These are phyloP conservation scores for Thamnidium elegans DNA, from an alignment of 192 early-diverging fungal genomes.

Conservation along the genomic window DNA sequence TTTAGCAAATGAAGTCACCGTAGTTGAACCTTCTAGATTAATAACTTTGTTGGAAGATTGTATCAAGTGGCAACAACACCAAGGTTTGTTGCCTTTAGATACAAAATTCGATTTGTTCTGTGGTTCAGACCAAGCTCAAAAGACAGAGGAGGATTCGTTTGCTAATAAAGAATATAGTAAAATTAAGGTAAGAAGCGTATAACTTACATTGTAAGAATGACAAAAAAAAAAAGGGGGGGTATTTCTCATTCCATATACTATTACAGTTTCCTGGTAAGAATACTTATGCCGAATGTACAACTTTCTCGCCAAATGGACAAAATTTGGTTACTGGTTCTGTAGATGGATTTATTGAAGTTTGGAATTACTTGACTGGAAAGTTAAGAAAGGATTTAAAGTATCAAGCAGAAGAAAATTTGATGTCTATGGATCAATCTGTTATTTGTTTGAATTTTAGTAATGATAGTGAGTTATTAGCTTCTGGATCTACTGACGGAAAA, in stretches of 20 bases:
- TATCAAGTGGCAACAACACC: conserved; percentile 84
- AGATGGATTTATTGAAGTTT: conserved; percentile 96
- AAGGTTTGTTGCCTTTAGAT: conserved; percentile 72
- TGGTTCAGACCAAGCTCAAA: conserved; percentile 55
- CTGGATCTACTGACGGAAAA: conserved; percentile 81
- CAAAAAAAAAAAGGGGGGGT: not conserved
- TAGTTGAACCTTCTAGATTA: conserved; percentile 75
- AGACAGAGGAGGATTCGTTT: conserved; percentile 69
- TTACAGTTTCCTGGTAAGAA: conserved; percentile 78
- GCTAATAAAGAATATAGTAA: conserved; percentile 66
- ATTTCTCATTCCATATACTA: not conserved
- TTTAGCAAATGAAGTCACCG: conserved; percentile 63
- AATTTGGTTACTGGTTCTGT: conserved; percentile 83
- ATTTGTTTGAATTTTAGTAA: conserved; percentile 71
- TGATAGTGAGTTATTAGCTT: conserved; percentile 77
- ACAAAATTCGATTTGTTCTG: conserved; percentile 78
- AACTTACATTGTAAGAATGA: not conserved
- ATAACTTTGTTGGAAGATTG: conserved; percentile 84
- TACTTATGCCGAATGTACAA: conserved; percentile 69
- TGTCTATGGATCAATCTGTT: conserved; percentile 90
- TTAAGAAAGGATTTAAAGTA: conserved; percentile 84
- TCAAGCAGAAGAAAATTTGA: conserved; percentile 86
- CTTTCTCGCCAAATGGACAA: conserved; percentile 84
- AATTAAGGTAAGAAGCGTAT: conserved; percentile 61
- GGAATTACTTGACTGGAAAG: conserved; percentile 90